Conservation (phyloP, 768 basidiomycete genomes). For the Dioszegia hungarica region DNA sequence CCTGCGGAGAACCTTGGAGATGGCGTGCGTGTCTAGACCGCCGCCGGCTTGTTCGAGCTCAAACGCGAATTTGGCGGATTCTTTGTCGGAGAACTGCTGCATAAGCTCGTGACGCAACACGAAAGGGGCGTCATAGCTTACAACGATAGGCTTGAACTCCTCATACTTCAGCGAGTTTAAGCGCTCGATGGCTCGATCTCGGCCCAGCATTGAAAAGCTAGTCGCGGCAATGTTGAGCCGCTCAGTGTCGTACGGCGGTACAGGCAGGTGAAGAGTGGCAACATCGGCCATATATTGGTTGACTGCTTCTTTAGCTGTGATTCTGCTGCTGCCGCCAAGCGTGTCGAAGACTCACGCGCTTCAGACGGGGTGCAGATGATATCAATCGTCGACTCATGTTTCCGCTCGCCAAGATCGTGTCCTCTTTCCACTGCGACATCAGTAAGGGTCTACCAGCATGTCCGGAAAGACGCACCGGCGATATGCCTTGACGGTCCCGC, state of each 20-base stretch:
- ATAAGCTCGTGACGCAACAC: background rate
- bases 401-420: slow-evolving; percentile 29
- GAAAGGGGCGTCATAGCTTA: slow-evolving; percentile 4
- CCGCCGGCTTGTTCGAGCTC: slow-evolving; percentile 38
- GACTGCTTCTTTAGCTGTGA: slow-evolving; percentile 23
- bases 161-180: slow-evolving; percentile 21
- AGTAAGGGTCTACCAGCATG: no score
- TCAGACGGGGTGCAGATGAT: slow-evolving; percentile 29
- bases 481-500: slow-evolving; percentile 41
- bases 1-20: slow-evolving; percentile 25
- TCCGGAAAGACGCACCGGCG: slow-evolving; percentile 17
- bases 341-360: slow-evolving; percentile 17
- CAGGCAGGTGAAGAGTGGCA: slow-evolving; percentile 21
- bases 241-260: slow-evolving; percentile 35
- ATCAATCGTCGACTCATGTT: slow-evolving; percentile 33
- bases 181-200: slow-evolving; percentile 18
- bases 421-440: slow-evolving; percentile 31
- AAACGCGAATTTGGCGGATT: slow-evolving; percentile 34
- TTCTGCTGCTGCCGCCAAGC: slow-evolving; percentile 2
- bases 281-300: slow-evolving; percentile 29
- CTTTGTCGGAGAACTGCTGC: slow-evolving; percentile 36
- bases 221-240: slow-evolving; percentile 29
- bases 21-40: slow-evolving; percentile 38
- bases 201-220: slow-evolving; percentile 16
- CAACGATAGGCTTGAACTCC: slow-evolving; percentile 33